phyloP scores from a whole-genome alignment of 2,329 filamentous ascomycete species.

The Sporothrix dimorphospora region DNA sequence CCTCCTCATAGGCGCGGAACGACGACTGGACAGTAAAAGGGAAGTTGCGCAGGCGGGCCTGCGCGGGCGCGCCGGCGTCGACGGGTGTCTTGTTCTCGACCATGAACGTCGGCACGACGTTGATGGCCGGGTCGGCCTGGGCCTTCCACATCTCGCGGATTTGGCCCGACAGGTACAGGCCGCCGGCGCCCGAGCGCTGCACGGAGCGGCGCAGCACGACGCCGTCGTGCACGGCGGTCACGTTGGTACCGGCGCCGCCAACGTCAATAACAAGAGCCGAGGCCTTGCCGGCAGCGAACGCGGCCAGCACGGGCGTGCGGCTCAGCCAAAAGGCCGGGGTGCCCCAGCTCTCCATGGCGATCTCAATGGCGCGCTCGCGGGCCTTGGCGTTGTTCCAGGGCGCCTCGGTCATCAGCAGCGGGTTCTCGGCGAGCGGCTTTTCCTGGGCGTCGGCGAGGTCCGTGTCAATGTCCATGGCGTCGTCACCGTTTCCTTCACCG shows the following conservation, averaged over 20 bases:
- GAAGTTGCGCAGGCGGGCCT: slow-evolving; percentile 75
- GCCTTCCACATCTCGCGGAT: slow-evolving; percentile 75
- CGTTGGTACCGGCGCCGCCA: slow-evolving; percentile 83
- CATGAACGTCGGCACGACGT: slow-evolving; percentile 79
- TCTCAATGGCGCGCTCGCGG: slow-evolving; percentile 91
- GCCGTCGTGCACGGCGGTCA: slow-evolving; percentile 91
- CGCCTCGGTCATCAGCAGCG: slow-evolving; percentile 89
- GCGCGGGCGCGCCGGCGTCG: slow-evolving; percentile 78
- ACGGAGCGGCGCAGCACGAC: slow-evolving; percentile 91
- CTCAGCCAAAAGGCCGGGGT: slow-evolving; percentile 93
- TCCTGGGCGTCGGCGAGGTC: slow-evolving; percentile 65
- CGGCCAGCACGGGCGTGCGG: slow-evolving; percentile 83
- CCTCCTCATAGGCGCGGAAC: slow-evolving; percentile 84
- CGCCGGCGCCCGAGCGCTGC: slow-evolving; percentile 81
- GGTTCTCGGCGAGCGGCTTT: slow-evolving; percentile 85
- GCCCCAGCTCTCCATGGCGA: slow-evolving; percentile 97
- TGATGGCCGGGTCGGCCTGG: slow-evolving; percentile 57
- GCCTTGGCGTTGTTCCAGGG: slow-evolving; percentile 89
- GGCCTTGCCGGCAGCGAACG: slow-evolving; percentile 90
- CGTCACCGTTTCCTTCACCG: slow-evolving; percentile 61
- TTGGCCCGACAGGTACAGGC: slow-evolving; percentile 88
- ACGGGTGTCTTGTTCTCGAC: slow-evolving; percentile 86
- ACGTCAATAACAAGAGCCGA: slow-evolving; percentile 92
- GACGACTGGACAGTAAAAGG: slow-evolving; percentile 63
- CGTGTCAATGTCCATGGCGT: slow-evolving; percentile 66